Base-by-base conservation (phyloP, 192 early-diverging fungal species). In the Entrophospora sp. region DNA sequence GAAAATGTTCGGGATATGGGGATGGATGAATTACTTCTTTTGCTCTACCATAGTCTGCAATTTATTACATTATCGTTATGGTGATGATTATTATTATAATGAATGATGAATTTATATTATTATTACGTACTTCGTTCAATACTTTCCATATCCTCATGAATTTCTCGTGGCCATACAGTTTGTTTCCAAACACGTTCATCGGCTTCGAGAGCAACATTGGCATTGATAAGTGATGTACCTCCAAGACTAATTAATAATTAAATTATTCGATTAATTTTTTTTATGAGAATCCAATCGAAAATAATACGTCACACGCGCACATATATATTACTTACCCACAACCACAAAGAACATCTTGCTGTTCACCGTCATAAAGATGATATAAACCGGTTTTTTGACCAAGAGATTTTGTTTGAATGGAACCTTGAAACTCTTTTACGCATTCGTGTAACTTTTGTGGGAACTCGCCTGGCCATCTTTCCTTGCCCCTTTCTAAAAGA, bases 391-490 rank as follows among this genome's bases (percentile, higher is more conserved):
- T 70, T 34, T 69, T 64, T 24, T 72, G 70, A 49, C 73, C 76
- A n/a, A n/a, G n/a, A n/a, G n/a, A n/a, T n/a, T n/a, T n/a, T n/a
- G n/a, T n/a, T n/a, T n/a, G n/a, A n/a, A n/a, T n/a, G n/a, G n/a
- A n/a, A 42, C 61, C 61, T 52, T 78, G 77, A 37, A 73, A 56
- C 34, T 78, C 77, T 28, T 66, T 65, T 3, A 71, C 42, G n/a
- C 57, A 55, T 13, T 73, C 66, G n/a, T 49, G 28, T 0, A 64
- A 51, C 7, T 75, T 58, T 60, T 69, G 55, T 28, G 77, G 77
- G 55, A 65, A 78, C 37, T 78, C 77, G 8, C 77, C 77, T 12
- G 77, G 77, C 77, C 77, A 78, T 22, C 71, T 70, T 67, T 78
- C 77, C 51, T 75, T 56, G 3, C 77, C 77, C 24, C 65, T 58